Evolutionary conservation across 2,329 filamentous ascomycete genomes (phyloP).

Genomic region (Monilinia fructicola): DNA sequence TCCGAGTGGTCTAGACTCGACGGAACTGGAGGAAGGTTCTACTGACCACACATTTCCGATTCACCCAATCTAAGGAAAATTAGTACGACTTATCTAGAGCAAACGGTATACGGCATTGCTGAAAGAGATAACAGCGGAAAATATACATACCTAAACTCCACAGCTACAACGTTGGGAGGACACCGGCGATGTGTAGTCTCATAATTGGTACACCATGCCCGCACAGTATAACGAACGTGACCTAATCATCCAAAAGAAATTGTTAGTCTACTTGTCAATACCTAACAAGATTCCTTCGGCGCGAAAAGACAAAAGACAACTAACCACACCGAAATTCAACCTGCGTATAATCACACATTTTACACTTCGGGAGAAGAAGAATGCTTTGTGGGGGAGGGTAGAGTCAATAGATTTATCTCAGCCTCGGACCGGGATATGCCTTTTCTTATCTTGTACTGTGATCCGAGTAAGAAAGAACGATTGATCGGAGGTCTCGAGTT

Average conservation of each 20-base stretch:
- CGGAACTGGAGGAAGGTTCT: neutral
- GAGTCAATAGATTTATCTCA: slow-evolving; percentile 9
- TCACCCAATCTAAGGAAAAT: slow-evolving; percentile 32
- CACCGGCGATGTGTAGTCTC: slow-evolving; percentile 55
- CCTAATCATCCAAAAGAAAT: slow-evolving; percentile 31
- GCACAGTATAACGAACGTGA: slow-evolving; percentile 55
- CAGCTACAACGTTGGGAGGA: slow-evolving; percentile 50
- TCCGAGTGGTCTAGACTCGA: slow-evolving; percentile 5
- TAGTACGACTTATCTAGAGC: slow-evolving; percentile 25
- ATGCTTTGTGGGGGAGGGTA: slow-evolving; percentile 1
- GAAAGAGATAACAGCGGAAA: neutral
- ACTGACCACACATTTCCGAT: slow-evolving; percentile 37
- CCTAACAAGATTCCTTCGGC: neutral
- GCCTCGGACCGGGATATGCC: slow-evolving; percentile 15
- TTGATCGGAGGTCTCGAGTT: neutral
- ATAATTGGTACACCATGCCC: slow-evolving; percentile 52
- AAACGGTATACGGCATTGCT: neutral
- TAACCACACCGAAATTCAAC: slow-evolving; percentile 53
- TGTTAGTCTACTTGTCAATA: slow-evolving; percentile 9
- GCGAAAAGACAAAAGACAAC: neutral
- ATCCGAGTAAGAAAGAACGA: slow-evolving; percentile 4
- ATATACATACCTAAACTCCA: slow-evolving; percentile 35
- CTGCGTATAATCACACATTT: slow-evolving; percentile 60
- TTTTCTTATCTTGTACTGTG: slow-evolving; percentile 13
- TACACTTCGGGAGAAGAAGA: neutral